Evolutionary conservation across 179 eudicot genomes (phyloP), one percentile per base, ranked within the genome.

Genomic region (Sideroxylon spinosum): DNA sequence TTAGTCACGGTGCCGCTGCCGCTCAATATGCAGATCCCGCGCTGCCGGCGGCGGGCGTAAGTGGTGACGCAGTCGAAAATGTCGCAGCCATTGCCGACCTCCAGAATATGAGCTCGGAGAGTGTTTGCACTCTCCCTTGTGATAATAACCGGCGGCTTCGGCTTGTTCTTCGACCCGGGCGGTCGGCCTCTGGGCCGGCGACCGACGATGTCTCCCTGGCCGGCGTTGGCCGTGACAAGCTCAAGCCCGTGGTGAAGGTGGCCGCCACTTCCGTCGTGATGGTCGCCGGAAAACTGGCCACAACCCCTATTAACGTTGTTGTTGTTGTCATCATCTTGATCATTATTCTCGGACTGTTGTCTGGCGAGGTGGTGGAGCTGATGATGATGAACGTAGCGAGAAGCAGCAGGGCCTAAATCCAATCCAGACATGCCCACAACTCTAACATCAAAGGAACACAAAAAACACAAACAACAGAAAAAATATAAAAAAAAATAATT

Each of bases 151-250:
- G 97, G 97, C 0, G 97, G 94, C 61, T 90, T 90, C 0, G 91
- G 90, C 78, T 87, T 91, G 83, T 91, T 91, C n/a, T 91, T 91
- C 6, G 97, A 90, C 9, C 97, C 97, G 1, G 97, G 83, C 2
- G 97, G 97, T n/a, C 97, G 81, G n/a, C 97, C 97, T 60, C 94
- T 81, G 3, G 91, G 92, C 25, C 97, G 78, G 0, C 97, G 91
- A 0, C 67, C 92, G 0, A 83, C 86, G 25, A 82, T 48, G 2
- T 87, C 91, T 0, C 91, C 92, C 0, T 85, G 67, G 7, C 83
- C 57, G 0, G 73, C 57, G 78, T 79, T 81, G 10, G 72, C 13
- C 0, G 71, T n/a, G 59, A 79, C 85, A 9, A 83, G 75, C 70
- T 86, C 88, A 9, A 82, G 79, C 7, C 87, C 89, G 5, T 70